Conservation (phyloP, 345 rosid species). For the Arabis alpina region DNA sequence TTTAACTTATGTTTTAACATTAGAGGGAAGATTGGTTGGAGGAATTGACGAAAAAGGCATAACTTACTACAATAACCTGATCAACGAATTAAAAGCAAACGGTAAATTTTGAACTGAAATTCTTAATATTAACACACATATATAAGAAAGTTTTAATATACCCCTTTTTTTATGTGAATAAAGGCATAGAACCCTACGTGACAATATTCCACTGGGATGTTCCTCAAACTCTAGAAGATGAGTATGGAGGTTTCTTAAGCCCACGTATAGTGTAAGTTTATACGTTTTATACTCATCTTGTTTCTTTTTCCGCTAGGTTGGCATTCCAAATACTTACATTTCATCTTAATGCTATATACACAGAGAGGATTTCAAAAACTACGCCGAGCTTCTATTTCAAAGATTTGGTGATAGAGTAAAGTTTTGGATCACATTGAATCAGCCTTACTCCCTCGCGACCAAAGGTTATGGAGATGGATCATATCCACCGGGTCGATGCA, state of each 20-base stretch:
- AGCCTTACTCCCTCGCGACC: slow-evolving; percentile 35
- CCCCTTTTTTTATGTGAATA: not conserved
- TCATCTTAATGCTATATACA: too few relatives aligned
- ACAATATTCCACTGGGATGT: slow-evolving; percentile 52
- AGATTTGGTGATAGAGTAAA: slow-evolving; percentile 51
- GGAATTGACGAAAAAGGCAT: slow-evolving; percentile 14
- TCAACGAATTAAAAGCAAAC: slow-evolving; percentile 1
- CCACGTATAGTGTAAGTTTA: too few relatives aligned
- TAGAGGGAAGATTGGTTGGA: slow-evolving; percentile 7
- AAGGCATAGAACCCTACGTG: slow-evolving; percentile 48
- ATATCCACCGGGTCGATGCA: slow-evolving; percentile 42
- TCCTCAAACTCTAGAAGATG: slow-evolving; percentile 50
- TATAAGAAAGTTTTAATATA: too few relatives aligned
- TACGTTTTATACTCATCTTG: too few relatives aligned
- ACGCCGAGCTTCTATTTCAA: slow-evolving; percentile 54
- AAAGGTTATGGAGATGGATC: slow-evolving; percentile 37
- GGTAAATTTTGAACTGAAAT: not conserved
- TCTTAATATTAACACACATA: too few relatives aligned
- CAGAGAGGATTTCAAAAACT: slow-evolving; percentile 51
- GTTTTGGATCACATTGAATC: slow-evolving; percentile 51
- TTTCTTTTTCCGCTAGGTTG: too few relatives aligned
- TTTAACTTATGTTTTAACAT: not conserved
- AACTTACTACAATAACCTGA: not conserved
- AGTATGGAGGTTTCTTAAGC: too few relatives aligned
- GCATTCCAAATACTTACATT: too few relatives aligned